These are phyloP conservation scores for Sclerotinia glacialis DNA, from an alignment of 2,329 filamentous ascomycete species.

Conservation along the genomic window DNA sequence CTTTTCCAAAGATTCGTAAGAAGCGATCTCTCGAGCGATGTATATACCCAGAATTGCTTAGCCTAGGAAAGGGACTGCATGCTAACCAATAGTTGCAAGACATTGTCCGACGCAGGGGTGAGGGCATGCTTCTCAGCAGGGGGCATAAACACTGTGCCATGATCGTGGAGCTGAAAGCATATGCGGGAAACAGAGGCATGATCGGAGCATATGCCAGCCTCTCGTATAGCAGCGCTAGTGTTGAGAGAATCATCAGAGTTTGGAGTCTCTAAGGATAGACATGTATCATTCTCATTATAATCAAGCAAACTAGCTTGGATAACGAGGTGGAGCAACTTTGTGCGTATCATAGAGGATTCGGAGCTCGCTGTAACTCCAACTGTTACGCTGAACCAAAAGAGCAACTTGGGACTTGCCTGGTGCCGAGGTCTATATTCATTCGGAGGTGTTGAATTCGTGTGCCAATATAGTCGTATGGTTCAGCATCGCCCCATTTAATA, in stretches of 20 bases:
- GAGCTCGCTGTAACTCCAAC: not conserved
- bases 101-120: too few relatives aligned
- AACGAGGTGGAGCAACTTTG: constrained; percentile 5
- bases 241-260: not conserved
- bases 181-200: too few relatives aligned
- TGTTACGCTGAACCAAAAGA: constrained; percentile 7
- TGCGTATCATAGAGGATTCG: not conserved
- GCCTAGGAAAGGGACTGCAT: too few relatives aligned
- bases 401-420: not conserved
- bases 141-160: too few relatives aligned
- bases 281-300: not conserved
- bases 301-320: not conserved
- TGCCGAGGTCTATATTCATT: constrained; percentile 6
- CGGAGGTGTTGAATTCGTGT: not conserved
- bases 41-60: too few relatives aligned
- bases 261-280: not conserved
- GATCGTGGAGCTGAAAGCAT: too few relatives aligned
- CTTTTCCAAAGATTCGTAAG: not conserved
- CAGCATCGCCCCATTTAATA: not conserved
- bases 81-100: too few relatives aligned
- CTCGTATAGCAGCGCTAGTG: not conserved
- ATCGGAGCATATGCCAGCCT: too few relatives aligned
- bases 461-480: not conserved
- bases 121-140: too few relatives aligned
- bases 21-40: too few relatives aligned